Evolutionary conservation across 257 asterid species (phyloP).

Genomic region (Petrea volubilis): DNA sequence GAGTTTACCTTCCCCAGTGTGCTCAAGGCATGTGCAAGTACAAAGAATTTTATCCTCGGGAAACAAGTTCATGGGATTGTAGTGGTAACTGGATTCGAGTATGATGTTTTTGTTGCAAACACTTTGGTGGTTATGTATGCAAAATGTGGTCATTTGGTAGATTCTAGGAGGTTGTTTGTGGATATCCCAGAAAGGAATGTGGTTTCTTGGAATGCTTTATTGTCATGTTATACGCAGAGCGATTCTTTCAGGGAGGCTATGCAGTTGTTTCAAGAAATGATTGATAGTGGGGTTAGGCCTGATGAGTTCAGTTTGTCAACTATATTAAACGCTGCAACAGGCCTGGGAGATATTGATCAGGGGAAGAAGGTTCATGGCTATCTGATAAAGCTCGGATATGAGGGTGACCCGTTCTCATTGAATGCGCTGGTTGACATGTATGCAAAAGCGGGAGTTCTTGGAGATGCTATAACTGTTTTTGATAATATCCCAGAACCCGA

Average conservation of each 20-base stretch:
- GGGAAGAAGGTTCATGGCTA: constrained; percentile 70
- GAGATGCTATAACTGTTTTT: constrained; percentile 52
- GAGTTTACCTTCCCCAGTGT: constrained; percentile 75
- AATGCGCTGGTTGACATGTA: constrained; percentile 84
- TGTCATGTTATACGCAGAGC: constrained; percentile 53
- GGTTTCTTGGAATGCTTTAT: constrained; percentile 72
- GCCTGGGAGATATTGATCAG: constrained; percentile 48
- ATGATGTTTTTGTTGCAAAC: constrained; percentile 69
- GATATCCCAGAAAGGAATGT: constrained; percentile 64
- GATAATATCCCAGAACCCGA: constrained; percentile 47
- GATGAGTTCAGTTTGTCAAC: constrained; percentile 79
- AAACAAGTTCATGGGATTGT: constrained; percentile 67
- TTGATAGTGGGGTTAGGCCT: constrained; percentile 52
- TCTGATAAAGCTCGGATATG: constrained; percentile 64
- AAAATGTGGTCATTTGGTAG: constrained; percentile 49
- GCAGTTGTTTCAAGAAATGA: constrained; percentile 60
- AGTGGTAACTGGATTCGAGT: constrained; percentile 56
- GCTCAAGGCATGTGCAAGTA: constrained; percentile 70
- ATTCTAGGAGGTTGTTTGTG: constrained; percentile 67
- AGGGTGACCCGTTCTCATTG: constrained; percentile 59
- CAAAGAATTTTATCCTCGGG: constrained; percentile 44
- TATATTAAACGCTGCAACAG: constrained; percentile 62
- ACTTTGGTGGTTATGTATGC: constrained; percentile 69
- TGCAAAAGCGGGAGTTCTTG: constrained; percentile 58
- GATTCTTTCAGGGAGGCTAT: constrained; percentile 58